Conservation (phyloP, 2,329 filamentous ascomycete species). For the Colletotrichum coccodes region DNA sequence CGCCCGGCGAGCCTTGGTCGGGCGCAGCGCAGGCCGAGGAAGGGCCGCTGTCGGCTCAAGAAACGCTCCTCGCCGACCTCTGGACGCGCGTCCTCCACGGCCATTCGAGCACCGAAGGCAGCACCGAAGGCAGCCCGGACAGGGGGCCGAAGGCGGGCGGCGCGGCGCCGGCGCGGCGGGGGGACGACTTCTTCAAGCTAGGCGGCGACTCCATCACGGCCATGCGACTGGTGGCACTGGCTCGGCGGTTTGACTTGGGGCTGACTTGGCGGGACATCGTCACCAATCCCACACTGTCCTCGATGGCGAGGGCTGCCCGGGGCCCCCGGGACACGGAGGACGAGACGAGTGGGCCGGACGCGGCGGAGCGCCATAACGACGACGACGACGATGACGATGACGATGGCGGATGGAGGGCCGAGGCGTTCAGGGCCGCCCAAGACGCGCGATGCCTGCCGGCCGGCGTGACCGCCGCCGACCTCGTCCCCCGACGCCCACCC, state of each 20-base stretch:
- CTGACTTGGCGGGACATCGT: not conserved
- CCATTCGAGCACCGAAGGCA: not conserved
- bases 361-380: too few relatives aligned
- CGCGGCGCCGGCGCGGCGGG: too few relatives aligned
- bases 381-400: too few relatives aligned
- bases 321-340: not conserved
- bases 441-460: not conserved
- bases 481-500: not conserved
- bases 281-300: not conserved
- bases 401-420: not conserved
- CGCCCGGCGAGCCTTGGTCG: not conserved
- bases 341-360: not conserved
- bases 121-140: conserved; percentile 39
- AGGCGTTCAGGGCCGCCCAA: not conserved
- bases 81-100: conserved; percentile 25
- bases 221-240: conserved; percentile 33
- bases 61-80: not conserved
- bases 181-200: conserved; percentile 35
- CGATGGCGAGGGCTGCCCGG: not conserved
- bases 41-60: not conserved
- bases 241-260: not conserved
- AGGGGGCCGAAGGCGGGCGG: too few relatives aligned
- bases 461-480: not conserved
- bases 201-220: conserved; percentile 38
- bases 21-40: not conserved